Evolutionary conservation across 2,329 filamentous ascomycete species (phyloP).

Genomic region (Talaromyces funiculosus): DNA sequence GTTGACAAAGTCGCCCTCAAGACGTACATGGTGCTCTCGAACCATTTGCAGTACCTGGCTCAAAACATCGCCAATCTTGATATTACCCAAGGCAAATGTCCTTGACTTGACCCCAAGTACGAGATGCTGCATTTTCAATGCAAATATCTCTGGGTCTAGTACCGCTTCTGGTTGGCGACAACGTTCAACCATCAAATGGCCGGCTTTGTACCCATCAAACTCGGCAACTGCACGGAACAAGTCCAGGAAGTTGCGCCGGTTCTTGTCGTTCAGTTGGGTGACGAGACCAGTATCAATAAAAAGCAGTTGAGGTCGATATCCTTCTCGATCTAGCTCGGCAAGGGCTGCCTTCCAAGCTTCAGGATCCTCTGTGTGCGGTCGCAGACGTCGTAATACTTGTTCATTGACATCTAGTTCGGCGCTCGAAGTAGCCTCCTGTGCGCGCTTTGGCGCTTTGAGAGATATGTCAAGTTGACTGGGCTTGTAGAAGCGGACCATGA

Average conservation of each 20-base stretch:
- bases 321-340: conserved; percentile 71
- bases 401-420: conserved; percentile 74
- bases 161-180: conserved; percentile 90
- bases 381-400: conserved; percentile 71
- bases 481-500: conserved; percentile 98
- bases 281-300: conserved; percentile 97
- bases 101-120: conserved; percentile 84
- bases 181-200: conserved; percentile 90
- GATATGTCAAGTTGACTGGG: conserved; percentile 65
- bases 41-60: conserved; percentile 91
- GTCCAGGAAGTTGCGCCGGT: conserved; percentile 86
- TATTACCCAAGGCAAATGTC: conserved; percentile 85
- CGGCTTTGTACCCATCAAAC: conserved; percentile 93
- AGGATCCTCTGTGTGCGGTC: conserved; percentile 64
- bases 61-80: conserved; percentile 93
- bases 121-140: conserved; percentile 93
- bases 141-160: conserved; percentile 82
- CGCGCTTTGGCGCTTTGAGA: conserved; percentile 42
- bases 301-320: conserved; percentile 87
- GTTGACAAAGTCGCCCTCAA: conserved; percentile 97
- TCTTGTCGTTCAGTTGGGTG: conserved; percentile 81
- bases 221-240: conserved; percentile 94
- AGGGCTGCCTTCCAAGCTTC: conserved; percentile 70
- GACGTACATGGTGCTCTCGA: conserved; percentile 78
- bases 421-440: conserved; percentile 39